Conservation (phyloP, 2,329 filamentous ascomycete species). For the Thermothelomyces thermophilus region DNA sequence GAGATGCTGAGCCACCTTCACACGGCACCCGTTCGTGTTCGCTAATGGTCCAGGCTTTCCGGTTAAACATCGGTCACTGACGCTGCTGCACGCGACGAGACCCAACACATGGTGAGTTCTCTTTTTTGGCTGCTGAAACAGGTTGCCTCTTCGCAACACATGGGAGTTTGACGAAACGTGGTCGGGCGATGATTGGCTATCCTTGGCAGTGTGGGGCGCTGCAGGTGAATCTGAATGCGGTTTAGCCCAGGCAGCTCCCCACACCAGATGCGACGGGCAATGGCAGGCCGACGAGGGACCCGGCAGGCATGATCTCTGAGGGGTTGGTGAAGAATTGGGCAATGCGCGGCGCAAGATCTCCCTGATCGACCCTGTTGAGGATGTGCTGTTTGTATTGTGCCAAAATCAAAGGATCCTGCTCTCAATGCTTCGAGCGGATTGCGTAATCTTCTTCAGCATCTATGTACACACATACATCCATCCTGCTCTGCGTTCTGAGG, state of each 20-base stretch:
- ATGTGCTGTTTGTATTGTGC: too few species aligned
- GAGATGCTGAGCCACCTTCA: background rate
- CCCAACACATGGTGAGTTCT: too few species aligned
- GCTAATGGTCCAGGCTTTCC: too few species aligned
- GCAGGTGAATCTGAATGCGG: slow-evolving; percentile 23
- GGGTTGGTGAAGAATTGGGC: slow-evolving; percentile 6
- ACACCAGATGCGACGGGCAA: slow-evolving; percentile 17
- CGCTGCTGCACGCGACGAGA: too few species aligned
- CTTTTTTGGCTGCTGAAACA: slow-evolving; percentile 10
- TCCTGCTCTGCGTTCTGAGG: too few species aligned
- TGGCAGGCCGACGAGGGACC: background rate
- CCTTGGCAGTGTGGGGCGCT: slow-evolving; percentile 14
- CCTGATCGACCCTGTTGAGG: slow-evolving; percentile 8
- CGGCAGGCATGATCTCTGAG: slow-evolving; percentile 4
- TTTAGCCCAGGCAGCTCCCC: slow-evolving; percentile 19
- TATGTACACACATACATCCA: too few species aligned
- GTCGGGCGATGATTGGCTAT: slow-evolving; percentile 17
- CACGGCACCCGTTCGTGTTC: too few species aligned
- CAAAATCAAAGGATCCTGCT: slow-evolving; percentile 1
- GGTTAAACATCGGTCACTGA: too few species aligned
- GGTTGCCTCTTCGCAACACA: slow-evolving; percentile 14
- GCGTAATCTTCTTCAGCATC: too few species aligned
- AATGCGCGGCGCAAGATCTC: slow-evolving; percentile 18
- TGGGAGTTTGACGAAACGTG: slow-evolving; percentile 17
- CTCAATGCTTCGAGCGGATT: slow-evolving; percentile 9